Percentiles rank a stretch among this genome's conserved stretches.
These are phyloP conservation scores for Epichloe glyceriae DNA, from an alignment of 2,329 filamentous ascomycete genomes.

Conservation along the genomic window DNA sequence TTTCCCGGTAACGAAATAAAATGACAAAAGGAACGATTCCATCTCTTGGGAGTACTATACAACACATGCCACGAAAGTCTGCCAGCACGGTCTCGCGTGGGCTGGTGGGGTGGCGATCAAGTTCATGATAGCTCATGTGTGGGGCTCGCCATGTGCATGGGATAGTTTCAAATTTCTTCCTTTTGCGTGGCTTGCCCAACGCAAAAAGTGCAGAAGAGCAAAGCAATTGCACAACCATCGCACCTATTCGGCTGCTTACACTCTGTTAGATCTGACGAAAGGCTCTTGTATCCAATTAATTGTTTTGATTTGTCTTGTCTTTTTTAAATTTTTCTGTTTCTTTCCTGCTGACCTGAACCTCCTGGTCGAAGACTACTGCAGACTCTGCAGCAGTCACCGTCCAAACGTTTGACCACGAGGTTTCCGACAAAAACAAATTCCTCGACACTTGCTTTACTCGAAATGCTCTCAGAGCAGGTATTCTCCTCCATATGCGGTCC, in stretches of 20 bases:
- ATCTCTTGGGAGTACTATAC: too few species aligned
- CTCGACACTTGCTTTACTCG: neutral
- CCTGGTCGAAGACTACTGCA: neutral
- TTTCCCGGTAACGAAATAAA: too few species aligned
- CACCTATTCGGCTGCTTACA: neutral
- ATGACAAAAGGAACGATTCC: neutral
- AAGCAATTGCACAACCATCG: neutral
- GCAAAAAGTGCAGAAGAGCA: neutral
- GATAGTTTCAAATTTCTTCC: neutral
- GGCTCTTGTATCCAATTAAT: neutral
- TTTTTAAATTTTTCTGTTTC: neutral
- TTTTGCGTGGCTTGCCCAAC: neutral
- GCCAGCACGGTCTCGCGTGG: neutral
- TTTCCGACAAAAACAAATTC: neutral
- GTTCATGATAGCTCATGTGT: neutral
- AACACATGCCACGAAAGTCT: too few species aligned
- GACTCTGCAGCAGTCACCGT: neutral
- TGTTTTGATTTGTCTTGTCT: neutral
- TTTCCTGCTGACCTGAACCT: neutral
- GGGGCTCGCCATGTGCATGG: neutral
- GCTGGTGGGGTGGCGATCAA: neutral
- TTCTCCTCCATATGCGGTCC: constrained; percentile 45
- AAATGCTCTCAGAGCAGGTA: constrained; percentile 48
- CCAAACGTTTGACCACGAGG: neutral
- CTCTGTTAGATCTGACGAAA: neutral